Percentiles rank a stretch among this genome's conserved stretches.
Conservation (phyloP, 2,329 filamentous ascomycete genomes). For the Chaetothyriales sp. region DNA sequence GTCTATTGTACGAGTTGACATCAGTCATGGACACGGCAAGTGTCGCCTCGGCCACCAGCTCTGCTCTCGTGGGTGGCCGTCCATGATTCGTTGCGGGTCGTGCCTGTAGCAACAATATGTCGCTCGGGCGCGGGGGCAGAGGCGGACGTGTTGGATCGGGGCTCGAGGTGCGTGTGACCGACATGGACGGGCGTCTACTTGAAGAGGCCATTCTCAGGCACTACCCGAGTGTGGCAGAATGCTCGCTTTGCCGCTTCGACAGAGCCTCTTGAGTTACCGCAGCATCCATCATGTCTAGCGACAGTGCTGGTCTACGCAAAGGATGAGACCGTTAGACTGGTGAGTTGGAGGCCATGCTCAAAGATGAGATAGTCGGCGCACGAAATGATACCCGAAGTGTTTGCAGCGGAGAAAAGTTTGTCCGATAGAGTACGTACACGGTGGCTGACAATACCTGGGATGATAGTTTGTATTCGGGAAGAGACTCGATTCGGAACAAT, state of each 20-base stretch:
- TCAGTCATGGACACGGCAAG: conserved; percentile 74
- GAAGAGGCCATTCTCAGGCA: neutral
- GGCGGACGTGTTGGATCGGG: conserved; percentile 29
- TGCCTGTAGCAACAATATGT: conserved; percentile 20
- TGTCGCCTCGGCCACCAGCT: conserved; percentile 53
- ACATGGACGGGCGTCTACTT: neutral
- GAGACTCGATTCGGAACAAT: too few relatives aligned
- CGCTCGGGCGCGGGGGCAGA: conserved; percentile 33
- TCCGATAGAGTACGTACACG: too few relatives aligned
- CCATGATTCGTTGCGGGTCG: conserved; percentile 15
- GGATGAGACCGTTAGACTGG: neutral
- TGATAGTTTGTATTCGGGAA: too few relatives aligned
- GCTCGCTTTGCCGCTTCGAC: neutral
- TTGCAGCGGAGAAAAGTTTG: too few relatives aligned
- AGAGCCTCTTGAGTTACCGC: neutral
- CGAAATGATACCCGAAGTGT: too few relatives aligned
- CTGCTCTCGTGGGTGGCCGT: conserved; percentile 23
- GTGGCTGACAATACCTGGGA: too few relatives aligned
- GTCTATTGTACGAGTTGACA: conserved; percentile 61
- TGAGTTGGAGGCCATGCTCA: too few relatives aligned
- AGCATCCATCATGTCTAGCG: neutral
- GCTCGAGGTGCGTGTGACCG: conserved; percentile 1
- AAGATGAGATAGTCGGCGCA: neutral
- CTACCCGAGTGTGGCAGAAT: neutral
- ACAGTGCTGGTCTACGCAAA: neutral